Evolutionary conservation across 2,329 filamentous ascomycete species (phyloP), one percentile per base, ranked within the genome.

Genomic region (Helminthosporium solani): DNA sequence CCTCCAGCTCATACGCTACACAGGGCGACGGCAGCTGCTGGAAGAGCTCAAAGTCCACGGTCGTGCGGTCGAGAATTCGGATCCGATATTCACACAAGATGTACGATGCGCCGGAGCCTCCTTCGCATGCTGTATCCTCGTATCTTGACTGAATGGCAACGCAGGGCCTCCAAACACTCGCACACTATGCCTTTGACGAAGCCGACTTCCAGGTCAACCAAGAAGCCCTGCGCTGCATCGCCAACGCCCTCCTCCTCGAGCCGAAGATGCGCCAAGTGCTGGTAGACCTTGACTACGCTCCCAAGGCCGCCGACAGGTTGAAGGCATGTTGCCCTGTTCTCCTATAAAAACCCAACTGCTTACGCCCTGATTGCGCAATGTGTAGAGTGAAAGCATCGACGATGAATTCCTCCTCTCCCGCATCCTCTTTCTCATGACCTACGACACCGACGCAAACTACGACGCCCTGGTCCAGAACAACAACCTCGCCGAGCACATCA

Each of bases 371-470:
- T 42, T 16, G 14, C 3, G 14, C 9, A 16, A n/a, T 18, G 6
- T 7, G 6, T 50, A 81, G 77, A 84, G 79, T 46, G 86, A 90
- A 51, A 85, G 78, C 57, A 78, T 81, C 44, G 90, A 97, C 50
- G 86, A 95, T 57, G 91, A 97, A 63, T 96, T 97, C 68, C 77
- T 97, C 2, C 73, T 80, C 49, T 86, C 86, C n/a, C 81, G 90
- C 42, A 82, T 95, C 34, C 73, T 95, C 14, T 91, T 95, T 59
- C 77, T 94, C 9, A 81, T 85, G 25, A 95, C 90, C 0, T 95
- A 95, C 67, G 81, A 81, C 50, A 85, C 87, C 11, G 81, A 79
- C n/a, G 70, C 88, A 51, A 76, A 89, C 61, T 81, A 90, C 42
- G 72, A 78, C 15, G 71, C 75, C 2, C 76, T 94, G 8, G 80